Percentiles rank a stretch among this genome's conserved stretches.
Evolutionary conservation across 164 flowering plant species (phyloP).

Genomic region (Macadamia tetraphylla): DNA sequence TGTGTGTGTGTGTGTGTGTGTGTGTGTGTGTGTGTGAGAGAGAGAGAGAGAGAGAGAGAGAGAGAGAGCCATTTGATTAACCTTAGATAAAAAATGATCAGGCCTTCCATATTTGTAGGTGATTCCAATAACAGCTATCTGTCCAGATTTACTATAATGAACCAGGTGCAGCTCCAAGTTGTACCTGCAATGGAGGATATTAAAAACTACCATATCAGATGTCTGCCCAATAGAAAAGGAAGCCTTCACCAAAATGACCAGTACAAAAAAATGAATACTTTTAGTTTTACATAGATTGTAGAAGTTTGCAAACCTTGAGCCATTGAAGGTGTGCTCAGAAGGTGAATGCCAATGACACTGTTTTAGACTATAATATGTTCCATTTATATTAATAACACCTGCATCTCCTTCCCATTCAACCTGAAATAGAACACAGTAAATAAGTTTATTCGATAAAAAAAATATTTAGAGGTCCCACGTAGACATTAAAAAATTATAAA

Average conservation of each 20-base stretch:
- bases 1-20: too few relatives aligned
- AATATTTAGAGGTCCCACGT: too few relatives aligned
- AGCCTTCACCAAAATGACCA: neutral
- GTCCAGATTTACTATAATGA: slow-evolving; percentile 31
- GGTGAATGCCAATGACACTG: slow-evolving; percentile 75
- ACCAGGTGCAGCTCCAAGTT: slow-evolving; percentile 54
- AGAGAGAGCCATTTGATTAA: slow-evolving; percentile 7
- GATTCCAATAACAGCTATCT: slow-evolving; percentile 52
- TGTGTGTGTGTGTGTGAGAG: neutral
- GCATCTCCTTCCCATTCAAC: slow-evolving; percentile 54
- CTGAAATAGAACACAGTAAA: slow-evolving; percentile 17
- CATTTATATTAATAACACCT: slow-evolving; percentile 40
- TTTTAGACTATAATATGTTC: slow-evolving; percentile 28
- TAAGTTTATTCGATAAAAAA: neutral
- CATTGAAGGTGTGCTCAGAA: slow-evolving; percentile 59
- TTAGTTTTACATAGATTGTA: neutral
- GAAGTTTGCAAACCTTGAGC: slow-evolving; percentile 31
- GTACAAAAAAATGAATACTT: neutral
- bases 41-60: neutral
- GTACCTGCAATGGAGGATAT: slow-evolving; percentile 23
- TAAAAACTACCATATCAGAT: neutral
- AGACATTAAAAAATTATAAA: too few relatives aligned
- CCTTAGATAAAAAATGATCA: slow-evolving; percentile 51
- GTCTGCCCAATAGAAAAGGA: neutral
- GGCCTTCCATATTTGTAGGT: slow-evolving; percentile 49